A percentile compares a stretch with the other conserved stretches of the same genome.
Evolutionary conservation across 2,329 filamentous ascomycete species (phyloP).

Genomic region (Westerdykella aurantiaca): DNA sequence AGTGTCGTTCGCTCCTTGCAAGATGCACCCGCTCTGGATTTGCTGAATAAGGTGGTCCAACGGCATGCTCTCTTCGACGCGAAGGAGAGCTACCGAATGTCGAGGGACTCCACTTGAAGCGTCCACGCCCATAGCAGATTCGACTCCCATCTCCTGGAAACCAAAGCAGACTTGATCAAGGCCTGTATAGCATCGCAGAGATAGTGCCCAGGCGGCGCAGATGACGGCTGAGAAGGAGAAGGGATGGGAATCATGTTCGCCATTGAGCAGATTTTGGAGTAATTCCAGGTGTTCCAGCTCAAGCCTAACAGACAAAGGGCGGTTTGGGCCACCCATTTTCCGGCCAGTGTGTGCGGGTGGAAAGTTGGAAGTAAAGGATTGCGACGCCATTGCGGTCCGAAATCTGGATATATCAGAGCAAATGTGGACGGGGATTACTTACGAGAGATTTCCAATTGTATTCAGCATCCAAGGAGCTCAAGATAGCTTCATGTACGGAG

Average conservation of each 20-base stretch:
- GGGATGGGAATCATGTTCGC: conserved; percentile 3
- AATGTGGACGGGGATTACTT: background rate
- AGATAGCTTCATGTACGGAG: no score
- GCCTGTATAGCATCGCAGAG: conserved; percentile 30
- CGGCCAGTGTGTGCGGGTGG: conserved; percentile 5
- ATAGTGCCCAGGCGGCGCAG: conserved; percentile 26
- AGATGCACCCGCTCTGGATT: background rate
- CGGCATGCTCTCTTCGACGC: conserved; percentile 7
- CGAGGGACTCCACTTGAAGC: background rate
- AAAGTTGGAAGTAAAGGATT: conserved; percentile 11
- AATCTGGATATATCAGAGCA: conserved; percentile 1
- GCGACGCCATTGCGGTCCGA: conserved; percentile 8
- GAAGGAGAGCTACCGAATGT: conserved; percentile 3
- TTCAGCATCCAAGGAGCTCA: no score
- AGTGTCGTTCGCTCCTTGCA: background rate
- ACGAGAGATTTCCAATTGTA: background rate
- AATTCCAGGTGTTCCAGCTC: conserved; percentile 11
- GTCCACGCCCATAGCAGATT: background rate
- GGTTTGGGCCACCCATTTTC: conserved; percentile 5
- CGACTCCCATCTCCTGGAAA: conserved; percentile 22
- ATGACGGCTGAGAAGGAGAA: conserved; percentile 11
- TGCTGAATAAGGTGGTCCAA: conserved; percentile 7
- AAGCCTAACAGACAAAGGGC: conserved; percentile 16
- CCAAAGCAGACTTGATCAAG: conserved; percentile 37
- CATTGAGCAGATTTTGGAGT: conserved; percentile 10